Base-by-base conservation (phyloP, 768 basidiomycete genomes). In the Botryobasidium botryosum region DNA sequence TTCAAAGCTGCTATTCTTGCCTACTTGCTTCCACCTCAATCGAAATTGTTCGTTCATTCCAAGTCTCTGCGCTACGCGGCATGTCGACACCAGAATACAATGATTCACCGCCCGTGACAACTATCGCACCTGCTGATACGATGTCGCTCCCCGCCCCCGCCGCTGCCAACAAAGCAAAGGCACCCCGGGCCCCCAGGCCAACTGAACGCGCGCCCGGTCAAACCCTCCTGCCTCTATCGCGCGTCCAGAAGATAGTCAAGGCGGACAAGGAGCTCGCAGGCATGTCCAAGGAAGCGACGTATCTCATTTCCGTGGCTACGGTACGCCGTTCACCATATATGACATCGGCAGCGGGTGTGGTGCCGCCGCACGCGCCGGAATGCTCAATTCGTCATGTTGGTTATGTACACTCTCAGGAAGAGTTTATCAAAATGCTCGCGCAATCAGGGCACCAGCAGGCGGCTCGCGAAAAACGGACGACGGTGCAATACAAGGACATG, bases 391-490 rank as follows among this genome's bases (percentile, higher is more conserved):
- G 27, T 24, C 35, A 13, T 28, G 23, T 13, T 35, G 7, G 8
- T 43, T 23, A 10, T 36, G 15, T 33, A 24, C 35, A 32, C 37
- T 2, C 24, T 17, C 32, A 62, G 61, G 62, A 63, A 55, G 59
- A 60, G 38, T 63, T 63, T 45, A 55, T 63, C 38, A 56, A 61
- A 37, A 53, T 59, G 46, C 54, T 62, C 35, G 57, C 60, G 50
- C 55, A 59, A 21, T 54, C 59, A 27, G 58, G 56, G 5, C 59
- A 59, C 28, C 53, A 55, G 4, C 59, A 58, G 47, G 59, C 62
- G 2, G 45, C 55, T 35, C 48, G 61, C 6, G 60, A 62, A 21
- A 55, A 57, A 27, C 50, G 60, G 8, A 54, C 56, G 45, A 57
- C 54, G 6, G 55, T 63, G 13, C 59, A 57, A 38, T 52, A 59